Evolutionary conservation across 805 yeast species (phyloP).

Genomic region (Kodamaea neixiangensis): DNA sequence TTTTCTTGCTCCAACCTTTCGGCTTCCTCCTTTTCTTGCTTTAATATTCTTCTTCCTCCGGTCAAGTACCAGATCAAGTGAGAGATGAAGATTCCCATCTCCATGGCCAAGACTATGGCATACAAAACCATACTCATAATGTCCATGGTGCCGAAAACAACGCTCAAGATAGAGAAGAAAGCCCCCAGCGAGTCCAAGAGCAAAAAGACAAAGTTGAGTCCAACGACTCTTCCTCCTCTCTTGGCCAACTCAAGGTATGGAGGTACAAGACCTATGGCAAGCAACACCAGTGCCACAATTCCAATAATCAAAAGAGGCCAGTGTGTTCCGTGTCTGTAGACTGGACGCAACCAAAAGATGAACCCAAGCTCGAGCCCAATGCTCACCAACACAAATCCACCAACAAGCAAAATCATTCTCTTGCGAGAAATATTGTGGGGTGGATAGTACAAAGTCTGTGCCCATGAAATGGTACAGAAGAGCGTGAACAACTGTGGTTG

Average conservation of each 20-base stretch:
- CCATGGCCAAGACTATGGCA: constrained; percentile 69
- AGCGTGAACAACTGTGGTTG: constrained; percentile 85
- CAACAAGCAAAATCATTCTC: constrained; percentile 38
- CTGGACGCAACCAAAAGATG: constrained; percentile 66
- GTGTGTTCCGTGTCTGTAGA: constrained; percentile 47
- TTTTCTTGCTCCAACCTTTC: constrained; percentile 2
- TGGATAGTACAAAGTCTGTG: constrained; percentile 64
- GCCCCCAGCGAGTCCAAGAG: constrained; percentile 82
- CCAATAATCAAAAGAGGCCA: constrained; percentile 89
- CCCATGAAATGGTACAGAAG: constrained; percentile 69
- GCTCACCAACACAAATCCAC: constrained; percentile 42
- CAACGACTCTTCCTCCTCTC: constrained; percentile 81
- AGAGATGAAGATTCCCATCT: constrained; percentile 71
- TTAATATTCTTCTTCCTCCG: constrained; percentile 32
- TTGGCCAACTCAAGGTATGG: constrained; percentile 85
- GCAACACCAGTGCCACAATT: constrained; percentile 69
- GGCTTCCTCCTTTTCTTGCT: constrained; percentile 17
- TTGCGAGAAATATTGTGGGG: constrained; percentile 49
- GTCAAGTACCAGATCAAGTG: constrained; percentile 68
- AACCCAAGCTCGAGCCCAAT: constrained; percentile 70
- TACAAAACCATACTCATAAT: constrained; percentile 79
- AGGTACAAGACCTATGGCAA: constrained; percentile 80
- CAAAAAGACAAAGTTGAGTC: constrained; percentile 82
- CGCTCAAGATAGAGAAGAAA: constrained; percentile 62
- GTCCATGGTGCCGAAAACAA: constrained; percentile 61